phyloP scores from a whole-genome alignment of 148 eudicot genomes.

The Amaranthus cruentus region DNA sequence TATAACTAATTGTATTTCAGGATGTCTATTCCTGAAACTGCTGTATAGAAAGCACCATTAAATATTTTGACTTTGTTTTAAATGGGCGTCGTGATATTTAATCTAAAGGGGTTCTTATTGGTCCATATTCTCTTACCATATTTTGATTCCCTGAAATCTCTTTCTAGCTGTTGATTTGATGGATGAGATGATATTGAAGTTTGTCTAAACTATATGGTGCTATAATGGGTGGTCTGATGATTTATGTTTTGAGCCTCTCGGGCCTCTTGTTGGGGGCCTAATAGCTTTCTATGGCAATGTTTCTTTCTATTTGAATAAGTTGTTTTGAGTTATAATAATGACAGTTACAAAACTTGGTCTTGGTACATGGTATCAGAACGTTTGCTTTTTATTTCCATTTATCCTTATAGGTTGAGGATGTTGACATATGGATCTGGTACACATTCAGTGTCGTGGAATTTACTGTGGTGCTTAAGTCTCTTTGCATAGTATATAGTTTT shows the following conservation, averaged over 20 bases:
- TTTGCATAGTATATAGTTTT: background rate
- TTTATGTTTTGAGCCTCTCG: conserved; percentile 5
- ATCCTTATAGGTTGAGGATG: conserved; percentile 15
- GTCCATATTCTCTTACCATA: conserved; percentile 17
- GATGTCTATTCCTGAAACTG: conserved; percentile 26
- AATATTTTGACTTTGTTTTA: conserved; percentile 29
- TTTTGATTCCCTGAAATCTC: conserved; percentile 13
- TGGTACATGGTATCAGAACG: background rate
- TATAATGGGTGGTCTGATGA: conserved; percentile 19
- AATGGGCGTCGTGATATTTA: conserved; percentile 25
- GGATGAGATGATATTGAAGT: conserved; percentile 26
- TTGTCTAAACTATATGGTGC: conserved; percentile 9
- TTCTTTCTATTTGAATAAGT: conserved; percentile 1
- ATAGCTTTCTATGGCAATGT: background rate
- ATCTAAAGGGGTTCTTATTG: conserved; percentile 25
- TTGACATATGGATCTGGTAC: conserved; percentile 13
- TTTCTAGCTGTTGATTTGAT: conserved; percentile 23
- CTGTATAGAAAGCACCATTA: conserved; percentile 40
- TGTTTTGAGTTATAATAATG: conserved; percentile 2
- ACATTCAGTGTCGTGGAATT: background rate
- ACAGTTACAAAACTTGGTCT: conserved; percentile 10
- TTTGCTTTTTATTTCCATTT: background rate
- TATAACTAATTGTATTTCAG: conserved; percentile 31
- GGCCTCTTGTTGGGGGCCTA: conserved; percentile 2
- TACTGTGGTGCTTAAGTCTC: background rate